Base-by-base conservation (phyloP, 495 filamentous ascomycete genomes). In the Hypoxylon fuscum region DNA sequence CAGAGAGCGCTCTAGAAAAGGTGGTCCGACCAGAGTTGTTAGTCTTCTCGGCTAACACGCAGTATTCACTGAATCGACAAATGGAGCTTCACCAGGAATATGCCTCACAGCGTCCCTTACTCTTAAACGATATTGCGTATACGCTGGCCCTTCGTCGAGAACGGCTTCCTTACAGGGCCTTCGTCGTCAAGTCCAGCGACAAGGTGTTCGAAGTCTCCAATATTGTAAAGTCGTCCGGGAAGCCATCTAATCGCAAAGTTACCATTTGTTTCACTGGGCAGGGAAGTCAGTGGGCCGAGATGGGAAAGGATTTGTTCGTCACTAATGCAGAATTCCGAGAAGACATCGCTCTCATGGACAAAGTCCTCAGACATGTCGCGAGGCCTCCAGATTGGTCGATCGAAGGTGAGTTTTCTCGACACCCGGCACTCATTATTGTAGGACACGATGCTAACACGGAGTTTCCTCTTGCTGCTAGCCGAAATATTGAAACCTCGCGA, bases 231-330 rank as follows among this genome's bases (percentile, higher is more conserved):
- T 49, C 51, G n/a, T 42, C 46, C 1, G 54, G 23, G 10, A 63
- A 59, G 22, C 38, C 35, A n/a, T 48, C 63, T 38, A 15, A 53
- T 25, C 50, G 57, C 25, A 40, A 52, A 23, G 49, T 78, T 3
- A 65, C 52, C 1, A 74, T 76, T 54, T 62, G 77, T 7, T 78
- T 77, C 56, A 78, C 68, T 9, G 76, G 76, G 0, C 76, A 78
- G 37, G 76, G 76, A 1, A 74, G 74, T 18, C 79, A 84, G 38
- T 86, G 77, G 77, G 34, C 70, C 14, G 71, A 63, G 9, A 86
- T 86, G 83, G 83, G 81, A 2, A 69, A 69, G 10, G 78, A 76
- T 35, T 71, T 84, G 0, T 58, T 79, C 10, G 25, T 61, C 0
- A 56, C 38, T 1, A 71, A 64, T 6, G 35, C 55, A 5, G 42